Conservation (phyloP, 176 grass and related monocot genomes). For the Juncus inflexus region DNA sequence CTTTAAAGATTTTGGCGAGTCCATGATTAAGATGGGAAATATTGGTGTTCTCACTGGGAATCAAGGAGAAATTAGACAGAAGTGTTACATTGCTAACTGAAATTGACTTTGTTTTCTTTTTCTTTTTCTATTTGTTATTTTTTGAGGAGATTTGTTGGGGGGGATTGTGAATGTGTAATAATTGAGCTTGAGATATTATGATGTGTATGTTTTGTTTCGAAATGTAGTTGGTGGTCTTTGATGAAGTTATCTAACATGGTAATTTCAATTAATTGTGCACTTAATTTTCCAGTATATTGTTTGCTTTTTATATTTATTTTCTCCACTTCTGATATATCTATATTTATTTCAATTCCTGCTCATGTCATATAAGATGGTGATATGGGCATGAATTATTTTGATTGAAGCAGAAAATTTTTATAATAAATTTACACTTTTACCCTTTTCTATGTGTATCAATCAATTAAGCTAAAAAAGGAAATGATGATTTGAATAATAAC, state of each 20-base stretch:
- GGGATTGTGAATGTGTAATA: not conserved
- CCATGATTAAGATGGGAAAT: conserved; percentile 61
- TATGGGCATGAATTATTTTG: no score
- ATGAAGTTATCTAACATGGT: not conserved
- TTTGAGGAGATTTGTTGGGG: not conserved
- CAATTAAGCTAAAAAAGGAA: no score
- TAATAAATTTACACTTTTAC: no score
- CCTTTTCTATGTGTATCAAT: no score
- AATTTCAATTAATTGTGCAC: not conserved
- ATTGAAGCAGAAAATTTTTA: no score
- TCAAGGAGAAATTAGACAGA: conserved; percentile 56
- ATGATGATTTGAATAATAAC: no score
- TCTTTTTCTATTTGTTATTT: not conserved
- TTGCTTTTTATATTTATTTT: not conserved
- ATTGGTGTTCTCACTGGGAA: conserved; percentile 40
- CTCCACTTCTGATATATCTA: not conserved
- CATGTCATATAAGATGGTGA: no score
- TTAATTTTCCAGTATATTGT: not conserved
- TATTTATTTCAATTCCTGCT: no score
- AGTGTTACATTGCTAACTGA: conserved; percentile 38
- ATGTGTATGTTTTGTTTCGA: not conserved
- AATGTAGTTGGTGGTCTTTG: conserved; percentile 1
- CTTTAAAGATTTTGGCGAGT: conserved; percentile 47
- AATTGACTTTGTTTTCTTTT: not conserved
- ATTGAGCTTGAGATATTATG: not conserved